A percentile compares a stretch with the other conserved stretches of the same genome.
phyloP scores from a whole-genome alignment of 176 grass and related monocot species.

The Calamus simplicifolius region DNA sequence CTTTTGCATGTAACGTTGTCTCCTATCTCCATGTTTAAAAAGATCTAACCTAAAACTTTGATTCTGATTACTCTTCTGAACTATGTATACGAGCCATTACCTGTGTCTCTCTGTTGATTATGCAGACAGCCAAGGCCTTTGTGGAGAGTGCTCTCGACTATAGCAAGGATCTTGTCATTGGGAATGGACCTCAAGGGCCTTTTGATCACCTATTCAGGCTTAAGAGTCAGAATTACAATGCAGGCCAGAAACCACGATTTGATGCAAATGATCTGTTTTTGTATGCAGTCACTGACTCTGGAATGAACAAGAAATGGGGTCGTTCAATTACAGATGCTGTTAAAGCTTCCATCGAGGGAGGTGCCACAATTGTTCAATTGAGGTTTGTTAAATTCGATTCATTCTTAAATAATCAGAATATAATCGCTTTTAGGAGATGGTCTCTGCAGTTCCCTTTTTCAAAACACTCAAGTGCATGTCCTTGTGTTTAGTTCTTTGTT shows the following conservation, averaged over 20 bases:
- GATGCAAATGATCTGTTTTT: constrained; percentile 62
- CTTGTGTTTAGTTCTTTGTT: too few relatives aligned
- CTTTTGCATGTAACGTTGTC: too few relatives aligned
- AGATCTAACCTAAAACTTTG: too few relatives aligned
- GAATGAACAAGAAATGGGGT: constrained; percentile 83
- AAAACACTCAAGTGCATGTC: too few relatives aligned
- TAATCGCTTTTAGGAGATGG: too few relatives aligned
- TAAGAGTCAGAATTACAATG: constrained; percentile 29
- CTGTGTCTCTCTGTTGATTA: constrained; percentile 9
- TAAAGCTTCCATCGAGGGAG: constrained; percentile 72
- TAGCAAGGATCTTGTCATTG: constrained; percentile 68
- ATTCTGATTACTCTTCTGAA: too few relatives aligned
- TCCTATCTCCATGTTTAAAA: too few relatives aligned
- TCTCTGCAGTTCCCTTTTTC: too few relatives aligned
- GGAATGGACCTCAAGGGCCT: constrained; percentile 82
- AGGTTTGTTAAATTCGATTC: constrained; percentile 29
- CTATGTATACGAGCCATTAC: too few relatives aligned
- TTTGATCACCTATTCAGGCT: constrained; percentile 82
- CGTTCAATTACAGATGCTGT: constrained; percentile 64
- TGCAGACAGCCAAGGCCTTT: constrained; percentile 73
- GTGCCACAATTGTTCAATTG: constrained; percentile 75
- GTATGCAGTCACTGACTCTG: constrained; percentile 84
- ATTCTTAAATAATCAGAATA: too few relatives aligned
- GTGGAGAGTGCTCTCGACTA: constrained; percentile 71
- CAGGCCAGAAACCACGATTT: constrained; percentile 28